A percentile compares a stretch with the other conserved stretches of the same genome.
phyloP scores from a whole-genome alignment of 352 stramenopile genomes.

The Elongisporangium senticosum region DNA sequence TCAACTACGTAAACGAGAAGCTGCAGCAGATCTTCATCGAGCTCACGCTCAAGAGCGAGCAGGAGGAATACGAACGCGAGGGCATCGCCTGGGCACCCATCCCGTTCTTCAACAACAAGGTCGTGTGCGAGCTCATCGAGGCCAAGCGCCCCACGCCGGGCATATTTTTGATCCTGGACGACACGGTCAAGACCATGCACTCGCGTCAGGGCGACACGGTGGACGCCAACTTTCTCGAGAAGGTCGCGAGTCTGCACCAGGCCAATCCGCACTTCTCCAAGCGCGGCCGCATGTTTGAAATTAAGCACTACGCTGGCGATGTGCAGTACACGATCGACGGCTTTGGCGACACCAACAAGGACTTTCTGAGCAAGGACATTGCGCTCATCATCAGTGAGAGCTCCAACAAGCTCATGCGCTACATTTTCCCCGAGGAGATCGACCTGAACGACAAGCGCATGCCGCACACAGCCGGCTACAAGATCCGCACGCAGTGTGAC shows the following conservation, averaged over 20 bases:
- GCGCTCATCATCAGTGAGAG: conserved; percentile 74
- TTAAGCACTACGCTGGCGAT: conserved; percentile 83
- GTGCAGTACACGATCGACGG: conserved; percentile 81
- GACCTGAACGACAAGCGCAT: conserved; percentile 81
- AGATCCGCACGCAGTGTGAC: conserved; percentile 85
- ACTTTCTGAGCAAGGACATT: conserved; percentile 83
- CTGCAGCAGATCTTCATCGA: conserved; percentile 92
- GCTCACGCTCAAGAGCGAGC: conserved; percentile 84
- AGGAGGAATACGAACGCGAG: conserved; percentile 95
- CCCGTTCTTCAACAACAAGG: conserved; percentile 92
- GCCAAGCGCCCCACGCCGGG: conserved; percentile 61
- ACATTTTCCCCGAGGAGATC: conserved; percentile 81
- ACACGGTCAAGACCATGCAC: conserved; percentile 86
- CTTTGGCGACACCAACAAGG: conserved; percentile 79
- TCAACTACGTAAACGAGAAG: conserved; percentile 95
- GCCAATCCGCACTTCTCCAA: conserved; percentile 78
- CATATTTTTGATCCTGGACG: conserved; percentile 82
- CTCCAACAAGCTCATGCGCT: conserved; percentile 81
- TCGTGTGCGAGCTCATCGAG: conserved; percentile 86
- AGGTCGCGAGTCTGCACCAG: conserved; percentile 59
- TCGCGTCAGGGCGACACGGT: conserved; percentile 74
- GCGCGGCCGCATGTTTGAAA: conserved; percentile 79
- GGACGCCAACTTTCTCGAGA: conserved; percentile 78
- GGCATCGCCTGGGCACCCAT: conserved; percentile 89
- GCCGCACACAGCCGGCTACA: conserved; percentile 70